Percentiles rank a stretch among this genome's conserved stretches.
These are phyloP conservation scores for Alnus rubra DNA, from an alignment of 306 rosid species.

Conservation along the genomic window DNA sequence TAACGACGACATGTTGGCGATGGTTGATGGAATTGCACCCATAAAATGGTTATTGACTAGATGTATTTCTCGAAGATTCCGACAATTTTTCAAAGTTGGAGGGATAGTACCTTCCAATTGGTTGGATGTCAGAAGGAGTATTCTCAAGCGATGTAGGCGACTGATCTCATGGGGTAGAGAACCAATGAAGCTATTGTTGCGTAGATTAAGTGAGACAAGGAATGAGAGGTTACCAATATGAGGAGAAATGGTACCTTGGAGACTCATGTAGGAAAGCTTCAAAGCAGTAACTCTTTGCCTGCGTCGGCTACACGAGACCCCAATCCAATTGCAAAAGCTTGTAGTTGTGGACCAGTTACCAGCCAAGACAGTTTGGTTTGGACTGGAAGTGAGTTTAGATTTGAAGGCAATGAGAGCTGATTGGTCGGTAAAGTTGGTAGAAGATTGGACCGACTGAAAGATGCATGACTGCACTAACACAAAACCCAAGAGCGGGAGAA, in stretches of 20 bases:
- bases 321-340: not conserved
- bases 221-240: slow-evolving; percentile 7
- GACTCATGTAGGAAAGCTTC: not conserved
- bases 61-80: no score
- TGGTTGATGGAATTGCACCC: not conserved
- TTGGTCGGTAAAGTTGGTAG: no score
- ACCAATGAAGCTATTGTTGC: not conserved
- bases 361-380: not conserved
- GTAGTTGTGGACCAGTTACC: not conserved
- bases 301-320: not conserved
- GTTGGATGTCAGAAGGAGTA: rapidly evolving
- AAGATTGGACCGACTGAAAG: no score
- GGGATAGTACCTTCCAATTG: not conserved
- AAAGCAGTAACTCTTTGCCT: not conserved
- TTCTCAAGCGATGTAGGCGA: not conserved
- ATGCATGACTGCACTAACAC: no score
- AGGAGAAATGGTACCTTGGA: not conserved
- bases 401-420: not conserved
- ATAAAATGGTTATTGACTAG: not conserved
- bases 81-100: no score
- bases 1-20: not conserved
- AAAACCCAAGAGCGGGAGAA: no score
- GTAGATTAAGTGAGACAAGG: not conserved
- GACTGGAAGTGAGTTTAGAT: not conserved
- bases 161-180: not conserved